Percentiles rank a stretch among this genome's conserved stretches.
These are phyloP conservation scores for Nicotiana obtusifolia DNA, from an alignment of 257 asterid genomes.

Conservation along the genomic window DNA sequence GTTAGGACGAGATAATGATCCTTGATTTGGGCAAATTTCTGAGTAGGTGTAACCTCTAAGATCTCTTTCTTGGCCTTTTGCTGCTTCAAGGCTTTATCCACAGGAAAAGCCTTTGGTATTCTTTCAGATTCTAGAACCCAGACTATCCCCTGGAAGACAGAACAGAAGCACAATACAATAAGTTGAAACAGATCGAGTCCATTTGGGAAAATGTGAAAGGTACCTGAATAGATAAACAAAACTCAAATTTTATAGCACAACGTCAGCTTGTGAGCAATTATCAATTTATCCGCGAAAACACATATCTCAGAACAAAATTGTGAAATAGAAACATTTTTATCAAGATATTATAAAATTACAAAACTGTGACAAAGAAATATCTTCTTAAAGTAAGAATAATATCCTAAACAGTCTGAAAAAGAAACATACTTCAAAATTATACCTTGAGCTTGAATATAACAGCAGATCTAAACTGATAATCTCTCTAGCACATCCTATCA, in stretches of 20 bases:
- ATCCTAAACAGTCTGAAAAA: neutral
- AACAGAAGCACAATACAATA: neutral
- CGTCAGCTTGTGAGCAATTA: neutral
- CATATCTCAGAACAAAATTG: neutral
- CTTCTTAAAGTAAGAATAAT: neutral
- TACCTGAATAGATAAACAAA: neutral
- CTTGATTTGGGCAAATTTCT: conserved; percentile 58
- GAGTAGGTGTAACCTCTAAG: conserved; percentile 67
- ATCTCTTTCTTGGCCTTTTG: conserved; percentile 58
- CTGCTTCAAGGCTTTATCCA: conserved; percentile 43
- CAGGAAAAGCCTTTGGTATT: conserved; percentile 40
- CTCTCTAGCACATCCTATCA: neutral
- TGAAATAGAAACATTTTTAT: neutral
- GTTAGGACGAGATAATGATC: conserved; percentile 48
- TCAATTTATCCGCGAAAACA: neutral
- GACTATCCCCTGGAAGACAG: conserved; percentile 47
- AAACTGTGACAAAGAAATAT: neutral
- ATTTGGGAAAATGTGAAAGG: neutral
- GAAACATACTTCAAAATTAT: neutral
- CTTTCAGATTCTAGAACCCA: conserved; percentile 78
- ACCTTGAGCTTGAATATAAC: neutral
- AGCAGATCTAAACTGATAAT: neutral
- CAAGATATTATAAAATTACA: neutral
- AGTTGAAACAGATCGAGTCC: neutral
- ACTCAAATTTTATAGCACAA: neutral